Conservation (phyloP, 169 alveolate species). For the Cryptosporidium sp. region DNA sequence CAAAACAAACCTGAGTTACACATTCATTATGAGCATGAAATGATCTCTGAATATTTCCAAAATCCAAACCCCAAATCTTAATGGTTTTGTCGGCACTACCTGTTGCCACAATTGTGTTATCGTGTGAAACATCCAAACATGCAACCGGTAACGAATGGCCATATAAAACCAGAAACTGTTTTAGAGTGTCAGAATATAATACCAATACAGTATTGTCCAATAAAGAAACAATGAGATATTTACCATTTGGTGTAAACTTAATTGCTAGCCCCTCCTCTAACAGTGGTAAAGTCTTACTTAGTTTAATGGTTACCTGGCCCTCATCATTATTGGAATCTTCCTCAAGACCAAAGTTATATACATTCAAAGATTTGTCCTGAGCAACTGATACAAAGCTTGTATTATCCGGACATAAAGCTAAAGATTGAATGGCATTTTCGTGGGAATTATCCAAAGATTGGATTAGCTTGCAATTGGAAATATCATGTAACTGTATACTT, state of each 20-base stretch:
- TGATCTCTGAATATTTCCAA: slow-evolving; percentile 82
- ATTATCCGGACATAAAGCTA: slow-evolving; percentile 64
- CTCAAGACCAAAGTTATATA: slow-evolving; percentile 74
- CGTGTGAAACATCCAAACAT: slow-evolving; percentile 85
- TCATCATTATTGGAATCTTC: neutral
- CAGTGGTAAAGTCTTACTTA: slow-evolving; percentile 37
- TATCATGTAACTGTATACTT: slow-evolving; percentile 76
- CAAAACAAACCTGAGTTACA: slow-evolving; percentile 64
- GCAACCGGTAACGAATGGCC: slow-evolving; percentile 91
- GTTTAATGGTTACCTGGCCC: neutral
- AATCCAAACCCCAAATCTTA: slow-evolving; percentile 89
- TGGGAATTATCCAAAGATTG: slow-evolving; percentile 78
- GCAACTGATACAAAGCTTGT: slow-evolving; percentile 81
- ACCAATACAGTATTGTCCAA: slow-evolving; percentile 84
- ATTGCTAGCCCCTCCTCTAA: slow-evolving; percentile 77
- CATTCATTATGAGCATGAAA: slow-evolving; percentile 75
- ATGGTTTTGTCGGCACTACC: slow-evolving; percentile 86
- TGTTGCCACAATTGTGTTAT: slow-evolving; percentile 85
- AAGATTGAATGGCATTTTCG: slow-evolving; percentile 76
- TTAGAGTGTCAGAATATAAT: slow-evolving; percentile 84
- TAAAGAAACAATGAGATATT: slow-evolving; percentile 83
- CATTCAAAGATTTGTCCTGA: slow-evolving; percentile 80
- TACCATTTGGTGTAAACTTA: slow-evolving; percentile 80
- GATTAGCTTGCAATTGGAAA: slow-evolving; percentile 76
- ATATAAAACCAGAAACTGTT: slow-evolving; percentile 85